Base-by-base conservation (phyloP, 148 eudicot species). In the Arctostaphylos glauca region DNA sequence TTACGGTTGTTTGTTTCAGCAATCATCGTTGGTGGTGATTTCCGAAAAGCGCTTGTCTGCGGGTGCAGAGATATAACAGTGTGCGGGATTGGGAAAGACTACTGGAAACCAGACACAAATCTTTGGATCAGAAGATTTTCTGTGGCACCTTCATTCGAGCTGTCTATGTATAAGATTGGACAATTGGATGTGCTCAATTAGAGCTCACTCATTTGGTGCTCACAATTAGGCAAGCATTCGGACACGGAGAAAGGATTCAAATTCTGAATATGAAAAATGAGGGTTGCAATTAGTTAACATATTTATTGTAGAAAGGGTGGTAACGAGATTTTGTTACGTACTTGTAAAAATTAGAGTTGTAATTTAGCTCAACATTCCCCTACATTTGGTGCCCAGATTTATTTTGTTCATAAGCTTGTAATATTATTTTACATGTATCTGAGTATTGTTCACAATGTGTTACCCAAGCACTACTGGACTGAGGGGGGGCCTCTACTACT, bases 21-120 rank as follows among this genome's bases (percentile, higher is more conserved):
- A 86, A 86, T 90, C 92, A 64, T 88, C 98, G 4, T 78, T 94
- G 86, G 31, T 91, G 71, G 82, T 94, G 85, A 81, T 94, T 83
- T 87, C 94, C 74, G 93, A 94, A 76, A 86, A 72, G 81, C 80
- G 77, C 77, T 84, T 85, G 78, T 80, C 83, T 16, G 84, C 83
- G 38, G 72, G 84, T 88, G 86, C 15, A 90, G 79, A 71, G 14
- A 14, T 15, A 76, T 21, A 3, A 19, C 54, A 0, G 9, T 38
- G 9, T 68, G 77, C 71, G 13, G 46, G 4, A 50, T 52, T 52
- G 76, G 68, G 10, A 74, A 48, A 49, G 14, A 38, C 49, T 52
- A 14, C n/a, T 71, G 25, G 64, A 70, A 71, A 66, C 77, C 56
- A 64, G 66, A 31, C 4, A 7, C 76, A 68, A 31, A 16, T 12